Base-by-base conservation (phyloP, 2,329 filamentous ascomycete species). In the Cladophialophora carrionii region DNA sequence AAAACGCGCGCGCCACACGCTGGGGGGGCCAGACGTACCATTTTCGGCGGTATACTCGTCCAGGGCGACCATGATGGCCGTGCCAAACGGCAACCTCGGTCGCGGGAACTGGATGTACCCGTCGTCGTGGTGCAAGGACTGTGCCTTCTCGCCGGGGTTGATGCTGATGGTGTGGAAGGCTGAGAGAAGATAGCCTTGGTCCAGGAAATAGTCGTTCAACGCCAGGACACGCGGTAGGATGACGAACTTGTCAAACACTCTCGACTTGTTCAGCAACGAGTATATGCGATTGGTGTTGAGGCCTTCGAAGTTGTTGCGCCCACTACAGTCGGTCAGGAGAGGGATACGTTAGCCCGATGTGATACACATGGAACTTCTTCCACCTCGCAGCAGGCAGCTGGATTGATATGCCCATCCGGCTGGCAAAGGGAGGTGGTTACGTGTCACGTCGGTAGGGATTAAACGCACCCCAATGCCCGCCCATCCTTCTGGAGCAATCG, bases 201-300 rank as follows among this genome's bases (percentile, higher is more conserved):
- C 77, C n/a, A 80, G 71, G 63, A 79, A 79, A 63, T 75, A 74
- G 31, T 78, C 74, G 61, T 79, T 79, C 51, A 80, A 71, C 0
- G 76, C 74, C 22, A 79, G 70, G 4, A 79, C 74, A 22, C 73
- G 69, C 8, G 74, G 73, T 5, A 78, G 71, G 0, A 76, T 63
- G 32, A 68, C 69, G 63, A 78, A 79, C 63, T 75, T 76, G 68
- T 78, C 75, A 68, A 79, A 79, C 3, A 71, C 72, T 17, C 76
- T 71, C 9, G 75, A 75, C 67, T 79, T 79, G 71, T 78, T 76
- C 34, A 78, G 64, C 22, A 79, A 55, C 10, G 76, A 74, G 68
- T 78, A 78, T 57, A 79, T 76, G 20, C 78, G 73, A 52, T 75
- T 73, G 12, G 78, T 79, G 26, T 73, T 74, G 57, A 71, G 65